Base-by-base conservation (phyloP, 768 basidiomycete genomes). In the Podaxis mareebaensis region DNA sequence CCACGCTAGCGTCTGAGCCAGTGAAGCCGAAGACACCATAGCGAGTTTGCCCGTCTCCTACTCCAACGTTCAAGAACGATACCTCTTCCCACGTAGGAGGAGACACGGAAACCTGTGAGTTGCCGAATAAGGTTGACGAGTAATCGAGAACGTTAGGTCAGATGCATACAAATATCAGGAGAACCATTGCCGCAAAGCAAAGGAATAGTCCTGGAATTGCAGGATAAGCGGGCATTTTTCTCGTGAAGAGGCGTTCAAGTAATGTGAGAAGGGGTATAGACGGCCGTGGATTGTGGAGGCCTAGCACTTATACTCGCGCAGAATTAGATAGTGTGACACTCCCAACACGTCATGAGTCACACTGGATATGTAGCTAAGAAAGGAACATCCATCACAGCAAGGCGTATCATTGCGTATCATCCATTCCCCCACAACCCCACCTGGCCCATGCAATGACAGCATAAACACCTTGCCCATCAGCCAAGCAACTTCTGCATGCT, bases 11-110 rank as follows among this genome's bases (percentile, higher is more conserved):
- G 20, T 70, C 53, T 17, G 83, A 83, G 17, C 87, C 89, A 13
- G 90, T 90, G 74, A 80, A 86, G 3, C 92, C 92, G 70, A 92
- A 92, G n/a, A 89, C 83, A 67, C 93, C 93, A 68, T 88, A 93
- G 64, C 81, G 49, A 61, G 76, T 77, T 68, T 76, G 64, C 13
- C 56, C n/a, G 24, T 72, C 71, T 4, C 75, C 78, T 11, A 71
- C 65, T 7, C 76, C 76, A 24, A 85, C 85, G 58, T 85, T 75
- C 46, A 95, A 80, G 78, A 91, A 93, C 20, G 83, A 88, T 51
- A 94, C 78, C 24, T 71, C 70, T 46, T 88, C 70, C 93, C 92
- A 94, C 67, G 87, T 90, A 53, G 92, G 91, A 55, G 83, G 75
- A 15, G 90, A 88, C 22, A 93, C 85, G 30, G 86, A 91, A 2